Evolutionary conservation across 768 basidiomycete species (phyloP).

Genomic region (Termitomyces sp.): DNA sequence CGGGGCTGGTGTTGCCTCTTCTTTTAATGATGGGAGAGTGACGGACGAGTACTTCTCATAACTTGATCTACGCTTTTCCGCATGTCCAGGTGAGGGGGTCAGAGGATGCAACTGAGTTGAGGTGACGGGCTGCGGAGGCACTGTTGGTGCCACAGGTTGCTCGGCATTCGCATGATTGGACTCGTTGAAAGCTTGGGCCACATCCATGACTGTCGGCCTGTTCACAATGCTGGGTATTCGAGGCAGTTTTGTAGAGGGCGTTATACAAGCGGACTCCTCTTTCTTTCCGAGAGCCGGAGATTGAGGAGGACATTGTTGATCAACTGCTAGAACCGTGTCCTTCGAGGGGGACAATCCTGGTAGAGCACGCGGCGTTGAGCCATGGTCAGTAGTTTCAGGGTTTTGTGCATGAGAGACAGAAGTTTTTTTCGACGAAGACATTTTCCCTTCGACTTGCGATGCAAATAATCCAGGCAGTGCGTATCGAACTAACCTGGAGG

Average conservation of each 20-base stretch:
- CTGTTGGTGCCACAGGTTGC: neutral
- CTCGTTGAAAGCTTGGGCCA: constrained; percentile 59
- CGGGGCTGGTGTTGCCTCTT: constrained; percentile 58
- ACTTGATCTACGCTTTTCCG: constrained; percentile 63
- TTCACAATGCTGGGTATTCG: constrained; percentile 69
- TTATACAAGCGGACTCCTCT: constrained; percentile 18
- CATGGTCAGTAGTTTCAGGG: neutral
- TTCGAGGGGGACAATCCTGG: constrained; percentile 1
- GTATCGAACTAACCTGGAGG: constrained; percentile 2
- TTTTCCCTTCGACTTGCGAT: neutral
- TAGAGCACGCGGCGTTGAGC: neutral
- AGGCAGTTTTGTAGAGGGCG: constrained; percentile 38
- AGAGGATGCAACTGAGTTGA: constrained; percentile 15
- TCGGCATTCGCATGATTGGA: neutral
- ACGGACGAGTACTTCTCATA: constrained; percentile 65
- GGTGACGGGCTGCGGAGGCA: neutral
- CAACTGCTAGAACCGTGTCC: neutral
- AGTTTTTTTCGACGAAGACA: neutral
- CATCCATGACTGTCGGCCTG: constrained; percentile 74
- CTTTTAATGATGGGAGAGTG: constrained; percentile 60
- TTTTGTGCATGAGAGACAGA: neutral
- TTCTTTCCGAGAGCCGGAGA: constrained; percentile 3
- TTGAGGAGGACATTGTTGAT: neutral
- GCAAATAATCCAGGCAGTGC: constrained; percentile 10
- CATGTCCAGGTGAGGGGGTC: constrained; percentile 22